Base-by-base conservation (phyloP, 257 asterid genomes). In the Knoxia roxburghii region DNA sequence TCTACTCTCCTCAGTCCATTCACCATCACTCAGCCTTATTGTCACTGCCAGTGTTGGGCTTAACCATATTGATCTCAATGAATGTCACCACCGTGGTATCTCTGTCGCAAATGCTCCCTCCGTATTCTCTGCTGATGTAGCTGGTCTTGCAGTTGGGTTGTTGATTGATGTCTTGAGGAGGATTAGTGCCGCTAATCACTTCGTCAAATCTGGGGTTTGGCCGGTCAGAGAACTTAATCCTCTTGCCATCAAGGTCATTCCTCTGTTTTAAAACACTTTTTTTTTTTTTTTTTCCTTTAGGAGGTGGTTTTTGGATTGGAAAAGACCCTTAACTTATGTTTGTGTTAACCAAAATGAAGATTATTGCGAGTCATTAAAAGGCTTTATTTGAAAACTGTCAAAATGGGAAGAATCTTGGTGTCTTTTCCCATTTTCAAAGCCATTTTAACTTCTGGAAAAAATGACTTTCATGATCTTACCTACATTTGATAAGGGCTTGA, bases 11-110 rank as follows among this genome's bases (percentile, higher is more conserved):
- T 91, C n/a, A n/a, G n/a, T n/a, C n/a, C n/a, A n/a, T n/a, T n/a
- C n/a, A 20, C 98, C 95, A 13, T 75, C 86, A 1, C 86, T 89
- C 18, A 69, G 83, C 21, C 49, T 87, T 9, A 40, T 89, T 4
- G 69, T 83, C 64, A 71, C 90, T 62, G 48, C 84, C 70, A 89
- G 94, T 76, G 82, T 85, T 54, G 98, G 98, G 59, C 27, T 85
- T 50, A n/a, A 91, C 75, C 86, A 87, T 68, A 78, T 91, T 11
- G 94, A 91, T 63, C 78, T 89, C 6, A 15, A 13, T 1, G 91
- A 82, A 80, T 89, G 96, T 68, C 94, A 91, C 77, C 86, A 78
- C 73, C 83, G 85, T 8, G 83, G 86, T 67, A 70, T 91, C 45
- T 54, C 83, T 12, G 75, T 86, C 50, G 85, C 93, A 21, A 59